phyloP scores from a whole-genome alignment of 2,329 filamentous ascomycete genomes.

The Neofusicoccum kwambonambiense region DNA sequence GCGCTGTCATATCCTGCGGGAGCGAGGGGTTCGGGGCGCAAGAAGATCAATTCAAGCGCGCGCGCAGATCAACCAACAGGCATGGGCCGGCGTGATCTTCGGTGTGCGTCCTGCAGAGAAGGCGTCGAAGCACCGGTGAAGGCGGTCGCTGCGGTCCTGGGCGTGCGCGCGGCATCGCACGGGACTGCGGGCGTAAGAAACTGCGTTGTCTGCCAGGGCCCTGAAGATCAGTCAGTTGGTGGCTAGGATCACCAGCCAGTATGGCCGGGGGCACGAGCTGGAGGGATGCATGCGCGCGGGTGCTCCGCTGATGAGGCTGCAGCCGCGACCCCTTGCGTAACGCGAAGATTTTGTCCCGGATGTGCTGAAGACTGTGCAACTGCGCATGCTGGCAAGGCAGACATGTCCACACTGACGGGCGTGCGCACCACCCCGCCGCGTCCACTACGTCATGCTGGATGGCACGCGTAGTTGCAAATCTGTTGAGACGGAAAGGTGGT shows the following conservation, averaged over 20 bases:
- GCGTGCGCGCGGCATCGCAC: not conserved
- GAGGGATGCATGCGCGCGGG: slow-evolving; percentile 1
- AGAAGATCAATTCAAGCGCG: not conserved
- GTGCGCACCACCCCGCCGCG: not conserved
- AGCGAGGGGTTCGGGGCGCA: not conserved
- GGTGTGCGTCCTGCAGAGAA: not conserved
- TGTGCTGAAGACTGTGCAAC: not conserved
- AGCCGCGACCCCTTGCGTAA: not conserved
- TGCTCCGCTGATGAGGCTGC: not conserved
- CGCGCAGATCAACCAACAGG: not conserved
- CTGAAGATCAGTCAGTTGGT: not conserved
- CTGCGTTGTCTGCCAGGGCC: not conserved
- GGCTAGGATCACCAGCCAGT: not conserved
- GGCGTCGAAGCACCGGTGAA: not conserved
- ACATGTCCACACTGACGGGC: not conserved
- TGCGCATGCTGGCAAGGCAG: not conserved
- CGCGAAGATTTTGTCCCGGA: not conserved
- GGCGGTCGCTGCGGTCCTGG: not conserved
- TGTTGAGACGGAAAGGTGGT: not conserved
- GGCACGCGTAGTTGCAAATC: not conserved
- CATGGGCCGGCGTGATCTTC: not conserved
- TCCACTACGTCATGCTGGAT: not conserved
- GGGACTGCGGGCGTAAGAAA: not conserved
- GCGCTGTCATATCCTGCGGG: not conserved
- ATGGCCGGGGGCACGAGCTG: not conserved